A percentile compares a stretch with the other conserved stretches of the same genome.
phyloP scores from a whole-genome alignment of 1,284 basidiomycete species.

The Tetrapyrgos nigripes region DNA sequence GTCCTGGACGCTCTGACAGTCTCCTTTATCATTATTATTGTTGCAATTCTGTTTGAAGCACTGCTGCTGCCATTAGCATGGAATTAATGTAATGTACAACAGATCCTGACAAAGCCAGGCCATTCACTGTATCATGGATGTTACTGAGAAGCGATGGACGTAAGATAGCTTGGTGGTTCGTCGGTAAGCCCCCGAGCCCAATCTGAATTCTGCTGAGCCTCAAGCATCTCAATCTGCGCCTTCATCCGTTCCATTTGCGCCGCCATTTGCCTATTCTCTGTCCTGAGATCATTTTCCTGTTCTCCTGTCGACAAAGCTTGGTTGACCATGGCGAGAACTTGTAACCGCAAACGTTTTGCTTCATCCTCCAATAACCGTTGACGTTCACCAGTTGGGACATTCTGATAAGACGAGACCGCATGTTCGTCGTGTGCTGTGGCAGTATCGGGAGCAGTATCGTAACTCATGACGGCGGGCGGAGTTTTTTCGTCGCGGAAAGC shows the following conservation, averaged over 20 bases:
- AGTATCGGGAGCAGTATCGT: not conserved
- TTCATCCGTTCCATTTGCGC: constrained; percentile 9
- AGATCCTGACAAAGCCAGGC: not conserved
- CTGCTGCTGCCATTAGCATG: too few relatives aligned
- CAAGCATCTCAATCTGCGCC: constrained; percentile 7
- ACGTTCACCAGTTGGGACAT: not conserved
- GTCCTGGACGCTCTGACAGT: constrained; percentile 7
- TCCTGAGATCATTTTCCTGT: not conserved
- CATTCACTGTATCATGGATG: too few relatives aligned
- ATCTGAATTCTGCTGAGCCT: not conserved
- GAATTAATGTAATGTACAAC: too few relatives aligned
- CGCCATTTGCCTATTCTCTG: constrained; percentile 4
- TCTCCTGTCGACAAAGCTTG: constrained; percentile 1
- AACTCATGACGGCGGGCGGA: not conserved
- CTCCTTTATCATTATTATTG: not conserved
- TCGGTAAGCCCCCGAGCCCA: constrained; percentile 11
- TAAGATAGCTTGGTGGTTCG: constrained; percentile 11
- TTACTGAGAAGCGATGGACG: constrained; percentile 2
- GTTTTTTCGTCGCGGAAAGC: not conserved
- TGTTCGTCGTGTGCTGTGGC: not conserved
- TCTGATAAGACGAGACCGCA: not conserved
- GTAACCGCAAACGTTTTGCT: constrained; percentile 7
- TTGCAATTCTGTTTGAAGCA: not conserved
- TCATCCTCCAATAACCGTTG: constrained; percentile 9
- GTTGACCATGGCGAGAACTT: constrained; percentile 10